These are phyloP conservation scores for Cercis canadensis DNA, from an alignment of 306 rosid species.

Conservation along the genomic window DNA sequence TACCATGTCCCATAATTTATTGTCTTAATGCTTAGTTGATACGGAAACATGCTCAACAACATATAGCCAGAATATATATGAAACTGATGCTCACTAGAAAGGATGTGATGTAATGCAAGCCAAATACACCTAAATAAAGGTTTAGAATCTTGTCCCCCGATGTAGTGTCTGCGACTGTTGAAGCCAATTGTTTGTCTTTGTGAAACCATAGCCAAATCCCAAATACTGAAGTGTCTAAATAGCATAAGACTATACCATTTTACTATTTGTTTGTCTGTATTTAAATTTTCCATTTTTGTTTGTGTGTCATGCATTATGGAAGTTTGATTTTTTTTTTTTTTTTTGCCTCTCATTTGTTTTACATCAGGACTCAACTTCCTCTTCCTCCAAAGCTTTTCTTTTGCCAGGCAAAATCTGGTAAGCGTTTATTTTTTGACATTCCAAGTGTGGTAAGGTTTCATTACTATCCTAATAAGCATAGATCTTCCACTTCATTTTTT, in stretches of 20 bases:
- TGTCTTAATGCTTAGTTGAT: neutral
- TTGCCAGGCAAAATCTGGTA: constrained; percentile 72
- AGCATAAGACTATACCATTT: neutral
- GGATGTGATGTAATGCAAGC: neutral
- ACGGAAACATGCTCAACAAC: neutral
- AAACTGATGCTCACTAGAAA: neutral
- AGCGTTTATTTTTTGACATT: constrained; percentile 36
- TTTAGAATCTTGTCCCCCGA: neutral
- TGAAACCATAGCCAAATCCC: constrained; percentile 22
- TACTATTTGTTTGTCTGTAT: neutral
- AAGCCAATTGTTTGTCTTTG: neutral
- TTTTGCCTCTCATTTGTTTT: constrained; percentile 9
- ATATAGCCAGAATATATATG: neutral
- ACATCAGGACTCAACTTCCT: constrained; percentile 60
- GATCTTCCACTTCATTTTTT: constrained; percentile 16
- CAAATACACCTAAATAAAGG: neutral
- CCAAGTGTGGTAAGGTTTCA: constrained; percentile 12
- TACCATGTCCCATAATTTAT: neutral
- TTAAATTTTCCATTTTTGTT: neutral
- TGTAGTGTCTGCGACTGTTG: neutral
- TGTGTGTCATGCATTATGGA: neutral
- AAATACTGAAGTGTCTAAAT: neutral
- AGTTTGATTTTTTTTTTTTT: constrained; percentile 2
- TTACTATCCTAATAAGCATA: constrained; percentile 6
- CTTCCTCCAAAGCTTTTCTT: constrained; percentile 53